A percentile compares a stretch with the other conserved stretches of the same genome.
These are phyloP conservation scores for Cystobasidium ongulense DNA, from an alignment of 768 basidiomycete genomes.

Conservation along the genomic window DNA sequence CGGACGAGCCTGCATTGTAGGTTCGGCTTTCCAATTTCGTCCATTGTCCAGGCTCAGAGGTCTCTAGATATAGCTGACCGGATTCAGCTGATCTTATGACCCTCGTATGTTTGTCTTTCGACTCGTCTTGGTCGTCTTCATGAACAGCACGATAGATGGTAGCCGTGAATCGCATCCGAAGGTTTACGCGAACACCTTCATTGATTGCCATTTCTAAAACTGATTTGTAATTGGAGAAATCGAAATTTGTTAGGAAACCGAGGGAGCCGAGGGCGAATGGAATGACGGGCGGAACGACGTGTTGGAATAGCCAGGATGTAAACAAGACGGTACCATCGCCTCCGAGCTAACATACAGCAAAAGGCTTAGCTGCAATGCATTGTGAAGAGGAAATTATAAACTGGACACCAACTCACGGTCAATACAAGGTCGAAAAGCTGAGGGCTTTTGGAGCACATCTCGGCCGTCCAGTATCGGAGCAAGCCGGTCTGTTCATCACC, in stretches of 20 bases:
- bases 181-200: slow-evolving; percentile 87
- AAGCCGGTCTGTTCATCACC: slow-evolving; percentile 72
- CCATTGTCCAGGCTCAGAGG: slow-evolving; percentile 84
- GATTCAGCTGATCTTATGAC: slow-evolving; percentile 89
- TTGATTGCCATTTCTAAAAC: slow-evolving; percentile 84
- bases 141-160: slow-evolving; percentile 89
- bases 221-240: slow-evolving; percentile 73
- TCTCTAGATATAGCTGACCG: slow-evolving; percentile 94
- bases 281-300: slow-evolving; percentile 95
- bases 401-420: slow-evolving; percentile 57
- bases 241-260: slow-evolving; percentile 94
- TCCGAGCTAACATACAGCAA: slow-evolving; percentile 59
- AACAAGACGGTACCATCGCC: slow-evolving; percentile 98
- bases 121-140: slow-evolving; percentile 49
- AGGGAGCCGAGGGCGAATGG: slow-evolving; percentile 94
- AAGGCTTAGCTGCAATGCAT: background rate
- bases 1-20: slow-evolving; percentile 35
- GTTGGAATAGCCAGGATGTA: slow-evolving; percentile 98
- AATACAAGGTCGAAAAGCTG: slow-evolving; percentile 96
- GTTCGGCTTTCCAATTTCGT: slow-evolving; percentile 66
- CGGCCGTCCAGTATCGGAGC: slow-evolving; percentile 91
- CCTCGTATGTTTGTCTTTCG: slow-evolving; percentile 52
- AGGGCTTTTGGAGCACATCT: slow-evolving; percentile 83
- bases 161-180: slow-evolving; percentile 98
- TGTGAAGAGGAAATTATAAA: slow-evolving; percentile 33